Evolutionary conservation across 139 green algal species (phyloP).

Genomic region (Micromonas pusilla): DNA sequence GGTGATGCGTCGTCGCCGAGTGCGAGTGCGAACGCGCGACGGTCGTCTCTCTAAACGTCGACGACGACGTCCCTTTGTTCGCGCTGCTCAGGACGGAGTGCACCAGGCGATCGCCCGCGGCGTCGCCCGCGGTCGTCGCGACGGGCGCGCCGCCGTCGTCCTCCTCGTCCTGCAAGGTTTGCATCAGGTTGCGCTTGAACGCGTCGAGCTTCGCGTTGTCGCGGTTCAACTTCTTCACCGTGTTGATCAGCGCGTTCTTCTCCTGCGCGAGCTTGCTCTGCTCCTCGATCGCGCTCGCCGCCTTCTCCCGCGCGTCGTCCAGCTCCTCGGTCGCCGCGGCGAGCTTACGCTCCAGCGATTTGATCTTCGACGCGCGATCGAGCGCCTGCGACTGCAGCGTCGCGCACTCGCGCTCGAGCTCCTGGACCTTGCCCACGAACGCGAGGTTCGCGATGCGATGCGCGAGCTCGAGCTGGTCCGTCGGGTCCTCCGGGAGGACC

Average conservation of each 20-base stretch:
- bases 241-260: conserved; percentile 61
- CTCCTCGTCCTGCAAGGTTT: conserved; percentile 49
- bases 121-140: not conserved
- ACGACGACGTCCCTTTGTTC: not conserved
- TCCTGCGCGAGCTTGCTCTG: conserved; percentile 52
- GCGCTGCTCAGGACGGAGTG: not conserved
- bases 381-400: not conserved
- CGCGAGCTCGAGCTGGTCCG: conserved; percentile 35
- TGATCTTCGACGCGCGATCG: not conserved
- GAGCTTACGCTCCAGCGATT: conserved; percentile 24
- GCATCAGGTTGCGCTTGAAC: conserved; percentile 69
- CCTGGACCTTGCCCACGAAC: conserved; percentile 9
- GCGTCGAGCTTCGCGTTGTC: conserved; percentile 63
- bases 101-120: not conserved
- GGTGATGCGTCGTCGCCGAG: too few species aligned
- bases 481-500: conserved; percentile 27
- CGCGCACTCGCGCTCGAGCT: conserved; percentile 19
- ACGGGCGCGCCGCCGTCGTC: not conserved
- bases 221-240: conserved; percentile 68
- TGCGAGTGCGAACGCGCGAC: too few species aligned
- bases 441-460: conserved; percentile 12
- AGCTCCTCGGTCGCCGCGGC: conserved; percentile 21
- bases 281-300: conserved; percentile 44
- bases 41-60: not conserved
- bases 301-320: conserved; percentile 38